phyloP scores from a whole-genome alignment of 2,329 filamentous ascomycete species.

The Penicillium occitanis region DNA sequence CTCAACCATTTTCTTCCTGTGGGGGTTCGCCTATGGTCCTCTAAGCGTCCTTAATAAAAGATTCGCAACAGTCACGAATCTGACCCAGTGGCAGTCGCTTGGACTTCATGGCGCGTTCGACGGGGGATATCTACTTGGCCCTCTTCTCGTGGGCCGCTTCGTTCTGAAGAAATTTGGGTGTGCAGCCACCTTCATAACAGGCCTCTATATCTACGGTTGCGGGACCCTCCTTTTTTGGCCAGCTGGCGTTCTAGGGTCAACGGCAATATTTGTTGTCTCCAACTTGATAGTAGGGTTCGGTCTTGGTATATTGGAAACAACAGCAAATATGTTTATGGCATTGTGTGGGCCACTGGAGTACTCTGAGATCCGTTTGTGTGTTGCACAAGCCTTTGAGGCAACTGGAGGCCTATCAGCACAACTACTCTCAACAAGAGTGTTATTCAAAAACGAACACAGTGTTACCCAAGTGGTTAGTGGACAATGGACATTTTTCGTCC shows the following conservation, averaged over 20 bases:
- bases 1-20: conserved; percentile 6
- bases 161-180: conserved; percentile 13
- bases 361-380: conserved; percentile 49
- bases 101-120: background rate
- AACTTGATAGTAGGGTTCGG: conserved; percentile 16
- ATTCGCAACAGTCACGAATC: background rate
- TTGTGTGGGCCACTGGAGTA: conserved; percentile 16
- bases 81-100: background rate
- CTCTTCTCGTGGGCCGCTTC: conserved; percentile 8
- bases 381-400: conserved; percentile 51
- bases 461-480: conserved; percentile 59
- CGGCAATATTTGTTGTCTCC: background rate
- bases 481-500: conserved; percentile 65
- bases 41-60: background rate
- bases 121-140: conserved; percentile 2
- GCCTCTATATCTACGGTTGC: conserved; percentile 12
- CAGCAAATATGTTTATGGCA: conserved; percentile 6
- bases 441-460: background rate
- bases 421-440: conserved; percentile 55
- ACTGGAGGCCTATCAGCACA: conserved; percentile 60
- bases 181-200: conserved; percentile 7
- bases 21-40: conserved; percentile 11
- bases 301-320: conserved; percentile 13
- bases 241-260: background rate
- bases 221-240: conserved; percentile 15